phyloP scores from a whole-genome alignment of 2,329 filamentous ascomycete species.

The Penicillium sp. region DNA sequence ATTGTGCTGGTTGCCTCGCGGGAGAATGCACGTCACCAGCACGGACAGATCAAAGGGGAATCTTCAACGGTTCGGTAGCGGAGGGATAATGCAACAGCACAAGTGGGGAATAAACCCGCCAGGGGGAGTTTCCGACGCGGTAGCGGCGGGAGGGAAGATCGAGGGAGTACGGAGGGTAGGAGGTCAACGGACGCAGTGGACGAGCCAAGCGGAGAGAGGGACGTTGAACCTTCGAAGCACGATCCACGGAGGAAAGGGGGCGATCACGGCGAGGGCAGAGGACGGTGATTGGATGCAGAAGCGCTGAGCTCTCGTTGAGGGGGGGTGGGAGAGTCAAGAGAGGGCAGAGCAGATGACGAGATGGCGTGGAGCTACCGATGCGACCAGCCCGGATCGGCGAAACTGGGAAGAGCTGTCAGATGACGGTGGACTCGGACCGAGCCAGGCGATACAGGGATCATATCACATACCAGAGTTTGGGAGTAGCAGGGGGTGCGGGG shows the following conservation, averaged over 20 bases:
- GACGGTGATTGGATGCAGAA: conserved; percentile 28
- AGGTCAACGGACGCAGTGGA: conserved; percentile 19
- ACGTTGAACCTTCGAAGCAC: conserved; percentile 23
- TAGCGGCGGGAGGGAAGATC: conserved; percentile 14
- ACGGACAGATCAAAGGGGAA: background rate
- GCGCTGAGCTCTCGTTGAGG: conserved; percentile 23
- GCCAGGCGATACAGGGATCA: conserved; percentile 3
- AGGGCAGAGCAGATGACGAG: conserved; percentile 24
- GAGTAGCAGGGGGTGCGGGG: background rate
- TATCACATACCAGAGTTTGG: conserved; percentile 6
- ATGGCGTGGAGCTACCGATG: conserved; percentile 31
- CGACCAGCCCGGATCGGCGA: conserved; percentile 28
- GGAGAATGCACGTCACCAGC: conserved; percentile 1
- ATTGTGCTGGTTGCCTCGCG: background rate
- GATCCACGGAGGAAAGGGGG: conserved; percentile 15
- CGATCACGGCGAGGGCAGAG: conserved; percentile 11
- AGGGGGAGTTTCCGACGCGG: conserved; percentile 11
- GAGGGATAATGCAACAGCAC: conserved; percentile 6
- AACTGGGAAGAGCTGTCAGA: conserved; percentile 24
- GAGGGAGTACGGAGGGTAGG: conserved; percentile 6
- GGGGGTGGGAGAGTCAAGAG: conserved; percentile 14
- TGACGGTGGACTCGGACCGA: conserved; percentile 21
- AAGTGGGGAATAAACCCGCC: background rate
- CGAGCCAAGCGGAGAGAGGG: conserved; percentile 17
- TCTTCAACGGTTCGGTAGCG: background rate